These are phyloP conservation scores for Cryptosporidium tyzzeri DNA, from an alignment of 169 alveolate species.

Conservation along the genomic window DNA sequence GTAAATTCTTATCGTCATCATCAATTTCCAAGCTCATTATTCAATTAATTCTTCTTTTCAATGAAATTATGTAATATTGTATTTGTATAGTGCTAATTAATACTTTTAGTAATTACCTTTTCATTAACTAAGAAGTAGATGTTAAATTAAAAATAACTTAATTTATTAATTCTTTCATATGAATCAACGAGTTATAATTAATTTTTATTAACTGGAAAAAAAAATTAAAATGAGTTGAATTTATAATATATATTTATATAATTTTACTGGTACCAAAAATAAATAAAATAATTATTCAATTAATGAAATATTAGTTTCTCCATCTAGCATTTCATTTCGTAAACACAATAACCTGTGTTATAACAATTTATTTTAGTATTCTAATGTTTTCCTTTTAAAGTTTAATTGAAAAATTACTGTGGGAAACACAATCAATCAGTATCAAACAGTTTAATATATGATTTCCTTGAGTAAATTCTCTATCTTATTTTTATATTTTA, in stretches of 20 bases:
- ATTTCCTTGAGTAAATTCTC: neutral
- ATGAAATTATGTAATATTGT: neutral
- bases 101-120: neutral
- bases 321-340: neutral
- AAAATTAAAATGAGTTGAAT: neutral
- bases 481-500: neutral
- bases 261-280: neutral
- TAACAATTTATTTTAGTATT: neutral
- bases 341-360: neutral
- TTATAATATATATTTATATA: neutral
- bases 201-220: neutral
- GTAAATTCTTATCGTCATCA: neutral
- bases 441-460: neutral
- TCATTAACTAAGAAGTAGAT: neutral
- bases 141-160: neutral
- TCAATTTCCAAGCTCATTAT: conserved; percentile 21
- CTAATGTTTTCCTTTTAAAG: neutral
- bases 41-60: neutral
- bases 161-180: neutral
- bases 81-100: neutral
- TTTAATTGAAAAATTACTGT: neutral
- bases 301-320: neutral
- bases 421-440: neutral
- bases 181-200: neutral
- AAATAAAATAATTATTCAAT: neutral